Conservation (phyloP, 2,329 filamentous ascomycete genomes). For the Raffaelea deltoideospora region DNA sequence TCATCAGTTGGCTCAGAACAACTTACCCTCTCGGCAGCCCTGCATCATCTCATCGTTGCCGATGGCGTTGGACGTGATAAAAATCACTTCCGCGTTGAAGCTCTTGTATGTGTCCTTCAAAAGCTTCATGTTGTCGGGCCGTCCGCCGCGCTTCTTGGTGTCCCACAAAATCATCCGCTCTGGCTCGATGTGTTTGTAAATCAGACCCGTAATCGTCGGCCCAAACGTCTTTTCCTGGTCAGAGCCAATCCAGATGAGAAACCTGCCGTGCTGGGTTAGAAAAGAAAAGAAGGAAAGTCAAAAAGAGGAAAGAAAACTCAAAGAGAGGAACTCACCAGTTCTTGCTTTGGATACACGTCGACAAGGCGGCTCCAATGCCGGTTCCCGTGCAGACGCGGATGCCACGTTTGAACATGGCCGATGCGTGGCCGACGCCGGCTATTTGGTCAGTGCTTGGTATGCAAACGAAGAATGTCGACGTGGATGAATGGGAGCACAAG, state of each 20-base stretch:
- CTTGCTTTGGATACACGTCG: constrained; percentile 24
- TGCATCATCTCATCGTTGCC: constrained; percentile 28
- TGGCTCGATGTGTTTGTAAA: constrained; percentile 22
- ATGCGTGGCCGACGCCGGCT: constrained; percentile 26
- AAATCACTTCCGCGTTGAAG: constrained; percentile 26
- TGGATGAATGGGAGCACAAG: too few relatives aligned
- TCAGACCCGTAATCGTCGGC: constrained; percentile 21
- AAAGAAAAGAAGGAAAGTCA: too few relatives aligned
- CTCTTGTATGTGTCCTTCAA: constrained; percentile 22
- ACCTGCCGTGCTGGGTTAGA: constrained; percentile 13
- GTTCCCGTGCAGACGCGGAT: constrained; percentile 26
- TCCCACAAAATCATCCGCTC: constrained; percentile 27
- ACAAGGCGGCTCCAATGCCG: constrained; percentile 24
- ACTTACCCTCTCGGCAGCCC: constrained; percentile 21
- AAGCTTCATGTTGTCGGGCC: constrained; percentile 21
- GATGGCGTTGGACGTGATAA: constrained; percentile 25
- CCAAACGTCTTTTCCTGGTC: constrained; percentile 26
- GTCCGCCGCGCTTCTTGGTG: constrained; percentile 23
- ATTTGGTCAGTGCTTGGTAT: neutral
- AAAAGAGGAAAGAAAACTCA: too few relatives aligned
- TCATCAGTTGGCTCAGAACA: neutral
- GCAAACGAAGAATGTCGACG: neutral
- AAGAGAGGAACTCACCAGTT: constrained; percentile 16
- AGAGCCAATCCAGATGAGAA: constrained; percentile 26
- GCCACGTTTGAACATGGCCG: constrained; percentile 25